Conservation (phyloP, 2,329 filamentous ascomycete genomes). For the Fusarium beomiforme region DNA sequence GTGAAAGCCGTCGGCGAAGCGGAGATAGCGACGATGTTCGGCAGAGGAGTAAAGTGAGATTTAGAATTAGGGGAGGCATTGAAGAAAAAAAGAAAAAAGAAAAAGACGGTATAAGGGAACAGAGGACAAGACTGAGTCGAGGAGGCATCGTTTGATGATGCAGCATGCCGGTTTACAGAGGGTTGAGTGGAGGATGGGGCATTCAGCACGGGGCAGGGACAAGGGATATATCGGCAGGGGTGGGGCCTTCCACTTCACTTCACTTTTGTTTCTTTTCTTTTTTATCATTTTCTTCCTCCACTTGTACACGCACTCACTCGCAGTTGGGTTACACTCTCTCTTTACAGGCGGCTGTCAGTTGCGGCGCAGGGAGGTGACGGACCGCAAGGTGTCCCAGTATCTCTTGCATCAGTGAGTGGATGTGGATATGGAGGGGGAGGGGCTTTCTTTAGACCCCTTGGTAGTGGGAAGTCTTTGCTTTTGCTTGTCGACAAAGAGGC, state of each 20-base stretch:
- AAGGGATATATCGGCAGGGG: conserved; percentile 34
- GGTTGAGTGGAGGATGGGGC: conserved; percentile 39
- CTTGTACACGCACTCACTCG: neutral
- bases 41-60: neutral
- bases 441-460: conserved; percentile 1
- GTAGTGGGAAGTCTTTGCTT: conserved; percentile 13
- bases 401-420: neutral
- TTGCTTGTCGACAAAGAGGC: conserved; percentile 8
- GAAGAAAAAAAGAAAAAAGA: neutral
- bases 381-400: neutral
- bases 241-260: conserved; percentile 19
- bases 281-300: conserved; percentile 14
- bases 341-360: conserved; percentile 29
- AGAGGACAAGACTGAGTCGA: conserved; percentile 1
- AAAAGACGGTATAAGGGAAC: conserved; percentile 11
- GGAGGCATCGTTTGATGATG: conserved; percentile 25
- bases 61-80: neutral
- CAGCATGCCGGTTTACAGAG: conserved; percentile 25
- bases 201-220: conserved; percentile 43
- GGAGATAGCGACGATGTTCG: conserved; percentile 13
- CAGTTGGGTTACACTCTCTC: neutral
- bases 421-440: neutral
- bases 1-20: conserved; percentile 9
- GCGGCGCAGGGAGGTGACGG: conserved; percentile 29
- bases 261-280: conserved; percentile 34